Evolutionary conservation across 768 basidiomycete species (phyloP), one percentile per base, ranked within the genome.

Genomic region (Melanogaster broomeanus): DNA sequence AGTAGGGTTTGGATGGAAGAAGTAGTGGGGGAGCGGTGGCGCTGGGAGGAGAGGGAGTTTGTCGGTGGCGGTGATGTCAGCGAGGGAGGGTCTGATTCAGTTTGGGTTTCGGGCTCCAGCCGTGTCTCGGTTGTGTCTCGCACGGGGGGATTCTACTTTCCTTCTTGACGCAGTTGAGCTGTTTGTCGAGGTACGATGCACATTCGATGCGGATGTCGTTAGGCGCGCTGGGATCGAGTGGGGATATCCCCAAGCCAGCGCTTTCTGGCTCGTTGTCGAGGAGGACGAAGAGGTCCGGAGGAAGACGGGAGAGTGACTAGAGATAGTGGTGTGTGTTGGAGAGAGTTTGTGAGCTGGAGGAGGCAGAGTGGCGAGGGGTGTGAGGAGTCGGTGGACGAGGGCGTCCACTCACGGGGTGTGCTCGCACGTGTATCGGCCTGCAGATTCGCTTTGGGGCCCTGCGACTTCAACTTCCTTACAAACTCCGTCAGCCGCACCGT

Each of bases 271-370:
- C 77, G n/a, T 76, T 74, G 55, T 75, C 78, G 16, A 88, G 73
- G 11, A 73, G 72, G 21, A 51, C 57, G 58, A 83, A 82, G 39
- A 85, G 67, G 46, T 70, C 68, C 3, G 67, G 66, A 9, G 85
- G 83, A 19, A 87, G 75, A 19, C 76, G 73, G 19, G 78, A 74
- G 16, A 90, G 72, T 33, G 85, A 81, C 42, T 82, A n/a, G 79
- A 60, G 28, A 88, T 61, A 1, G 74, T 70, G 6, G 69, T 70
- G 56, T 89, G 87, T n/a, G 67, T 64, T 43, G 70, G 53, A 4
- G 66, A 62, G 22, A 72, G 67, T 10, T 76, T 74, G 4, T 55
- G 63, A 6, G 72, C 67, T 4, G 80, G 78, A 2, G 74, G 58
- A 22, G 79, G 74, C 18, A 79, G 63, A 4, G 64, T 60, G 10